Conservation (phyloP, 169 alveolate species). For the Eimeria acervulina region DNA sequence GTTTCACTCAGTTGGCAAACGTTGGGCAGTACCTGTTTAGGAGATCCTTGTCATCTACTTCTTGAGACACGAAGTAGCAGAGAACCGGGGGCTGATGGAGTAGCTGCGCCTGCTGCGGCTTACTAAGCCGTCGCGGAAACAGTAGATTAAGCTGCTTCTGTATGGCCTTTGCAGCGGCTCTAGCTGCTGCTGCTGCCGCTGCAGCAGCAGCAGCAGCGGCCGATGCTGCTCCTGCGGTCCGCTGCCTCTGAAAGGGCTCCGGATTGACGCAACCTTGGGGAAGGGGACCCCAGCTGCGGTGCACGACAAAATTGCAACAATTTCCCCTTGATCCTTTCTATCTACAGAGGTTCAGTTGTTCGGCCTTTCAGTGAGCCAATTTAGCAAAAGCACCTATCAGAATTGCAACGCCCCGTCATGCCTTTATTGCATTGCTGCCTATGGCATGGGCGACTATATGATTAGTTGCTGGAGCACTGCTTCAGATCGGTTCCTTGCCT, state of each 20-base stretch:
- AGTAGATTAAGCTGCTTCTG: not conserved
- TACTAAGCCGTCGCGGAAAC: not conserved
- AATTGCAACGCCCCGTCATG: not conserved
- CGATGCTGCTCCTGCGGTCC: constrained; percentile 11
- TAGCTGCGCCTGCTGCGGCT: not conserved
- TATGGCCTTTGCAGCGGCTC: not conserved
- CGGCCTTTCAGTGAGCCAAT: not conserved
- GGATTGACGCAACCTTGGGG: constrained; percentile 63
- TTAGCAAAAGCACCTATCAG: not conserved
- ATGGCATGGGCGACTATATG: not conserved
- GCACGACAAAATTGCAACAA: not conserved
- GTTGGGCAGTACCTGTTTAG: constrained; percentile 35
- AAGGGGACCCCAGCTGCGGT: constrained; percentile 45
- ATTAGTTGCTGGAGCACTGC: not conserved
- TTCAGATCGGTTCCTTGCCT: constrained; percentile 16
- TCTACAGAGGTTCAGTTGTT: not conserved
- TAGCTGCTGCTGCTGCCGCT: constrained; percentile 41
- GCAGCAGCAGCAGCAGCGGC: constrained; percentile 36
- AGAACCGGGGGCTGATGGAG: constrained; percentile 32
- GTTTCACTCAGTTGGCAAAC: not conserved
- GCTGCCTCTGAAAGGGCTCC: not conserved
- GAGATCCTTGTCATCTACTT: constrained; percentile 16
- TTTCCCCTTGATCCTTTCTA: not conserved
- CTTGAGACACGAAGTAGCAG: constrained; percentile 40
- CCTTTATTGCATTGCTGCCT: not conserved